Conservation (phyloP, 2,329 filamentous ascomycete genomes). For the Fusarium chuoi region DNA sequence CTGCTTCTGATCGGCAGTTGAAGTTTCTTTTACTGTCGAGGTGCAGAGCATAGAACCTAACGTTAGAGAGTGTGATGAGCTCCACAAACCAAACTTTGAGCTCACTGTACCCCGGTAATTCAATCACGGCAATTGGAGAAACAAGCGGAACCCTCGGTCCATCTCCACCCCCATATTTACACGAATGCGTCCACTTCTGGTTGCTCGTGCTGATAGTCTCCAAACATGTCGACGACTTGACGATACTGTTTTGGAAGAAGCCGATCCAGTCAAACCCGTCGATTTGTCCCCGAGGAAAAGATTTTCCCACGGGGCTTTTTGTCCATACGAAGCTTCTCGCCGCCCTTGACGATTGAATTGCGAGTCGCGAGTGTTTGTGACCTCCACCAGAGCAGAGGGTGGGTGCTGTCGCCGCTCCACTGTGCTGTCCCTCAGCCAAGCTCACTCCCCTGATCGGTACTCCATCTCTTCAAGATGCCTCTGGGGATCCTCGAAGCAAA, state of each 20-base stretch:
- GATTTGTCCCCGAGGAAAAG: background rate
- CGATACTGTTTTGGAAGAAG: constrained; percentile 21
- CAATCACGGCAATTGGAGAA: constrained; percentile 32
- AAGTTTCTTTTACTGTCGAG: background rate
- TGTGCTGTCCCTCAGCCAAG: constrained; percentile 6
- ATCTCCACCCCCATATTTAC: constrained; percentile 30
- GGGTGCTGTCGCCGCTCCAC: constrained; percentile 28
- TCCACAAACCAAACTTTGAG: background rate
- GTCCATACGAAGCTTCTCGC: background rate
- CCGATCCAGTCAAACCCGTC: background rate
- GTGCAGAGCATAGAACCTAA: background rate
- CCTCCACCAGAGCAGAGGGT: background rate
- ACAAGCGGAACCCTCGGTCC: constrained; percentile 22
- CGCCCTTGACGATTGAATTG: background rate
- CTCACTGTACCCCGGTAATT: constrained; percentile 17
- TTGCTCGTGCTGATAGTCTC: constrained; percentile 1
- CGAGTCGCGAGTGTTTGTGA: background rate
- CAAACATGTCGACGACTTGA: constrained; percentile 1
- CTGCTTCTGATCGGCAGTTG: constrained; percentile 13
- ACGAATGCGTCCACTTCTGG: constrained; percentile 8
- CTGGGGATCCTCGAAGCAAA: constrained; percentile 78
- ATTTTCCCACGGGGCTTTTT: background rate
- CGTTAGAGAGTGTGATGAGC: background rate
- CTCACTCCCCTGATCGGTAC: constrained; percentile 8
- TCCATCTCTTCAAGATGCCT: constrained; percentile 46